phyloP scores from a whole-genome alignment of 2,329 filamentous ascomycete genomes.

The Colletotrichum navitas region DNA sequence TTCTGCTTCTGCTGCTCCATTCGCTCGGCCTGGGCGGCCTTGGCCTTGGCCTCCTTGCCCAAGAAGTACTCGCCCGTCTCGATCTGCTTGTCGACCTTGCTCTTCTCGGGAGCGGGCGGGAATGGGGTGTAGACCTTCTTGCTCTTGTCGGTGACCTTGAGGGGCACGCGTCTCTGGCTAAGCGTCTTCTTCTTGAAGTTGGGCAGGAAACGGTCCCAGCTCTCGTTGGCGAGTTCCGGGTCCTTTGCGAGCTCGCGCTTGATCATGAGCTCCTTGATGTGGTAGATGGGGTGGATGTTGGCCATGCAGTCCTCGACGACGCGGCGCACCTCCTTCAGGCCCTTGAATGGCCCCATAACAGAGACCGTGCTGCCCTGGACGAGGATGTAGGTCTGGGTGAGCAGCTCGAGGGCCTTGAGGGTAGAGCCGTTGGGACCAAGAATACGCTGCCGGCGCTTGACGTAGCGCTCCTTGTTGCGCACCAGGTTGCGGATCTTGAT shows the following conservation, averaged over 20 bases:
- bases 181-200: conserved; percentile 97
- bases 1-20: conserved; percentile 88
- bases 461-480: conserved; percentile 93
- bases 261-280: conserved; percentile 83
- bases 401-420: conserved; percentile 90
- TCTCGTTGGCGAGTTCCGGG: conserved; percentile 86
- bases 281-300: conserved; percentile 96
- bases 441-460: conserved; percentile 93
- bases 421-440: conserved; percentile 92
- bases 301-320: conserved; percentile 96
- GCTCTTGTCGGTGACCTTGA: conserved; percentile 89
- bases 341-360: conserved; percentile 92
- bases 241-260: conserved; percentile 93
- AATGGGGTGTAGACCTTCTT: conserved; percentile 98
- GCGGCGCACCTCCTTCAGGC: conserved; percentile 89
- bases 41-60: conserved; percentile 91
- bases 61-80: conserved; percentile 98
- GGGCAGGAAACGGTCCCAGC: conserved; percentile 95
- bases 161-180: conserved; percentile 84
- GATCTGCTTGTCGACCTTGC: conserved; percentile 98
- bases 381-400: conserved; percentile 92
- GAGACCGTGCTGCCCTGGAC: conserved; percentile 97
- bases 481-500: conserved; percentile 95
- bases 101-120: conserved; percentile 97
- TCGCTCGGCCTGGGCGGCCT: conserved; percentile 81